phyloP scores from a whole-genome alignment of 176 grass and related monocot species.

The Ananas comosus region DNA sequence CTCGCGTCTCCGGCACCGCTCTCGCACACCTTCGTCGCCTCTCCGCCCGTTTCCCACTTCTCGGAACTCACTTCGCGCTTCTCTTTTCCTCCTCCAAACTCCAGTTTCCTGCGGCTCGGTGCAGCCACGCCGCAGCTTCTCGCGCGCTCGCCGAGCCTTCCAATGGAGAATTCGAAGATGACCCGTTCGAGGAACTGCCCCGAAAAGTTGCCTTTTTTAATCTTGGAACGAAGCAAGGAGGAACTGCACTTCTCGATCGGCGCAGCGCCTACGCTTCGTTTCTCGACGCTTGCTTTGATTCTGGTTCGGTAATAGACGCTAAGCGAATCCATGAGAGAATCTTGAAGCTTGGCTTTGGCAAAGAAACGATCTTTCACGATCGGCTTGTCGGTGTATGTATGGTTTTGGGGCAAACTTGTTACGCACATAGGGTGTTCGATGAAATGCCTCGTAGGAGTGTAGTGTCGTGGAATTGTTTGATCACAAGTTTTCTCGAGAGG shows the following conservation, averaged over 20 bases:
- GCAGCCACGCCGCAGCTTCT: slow-evolving; percentile 1
- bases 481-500: slow-evolving; percentile 9
- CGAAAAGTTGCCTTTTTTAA: slow-evolving; percentile 3
- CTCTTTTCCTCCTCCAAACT: no score
- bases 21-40: no score
- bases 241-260: no score
- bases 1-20: no score
- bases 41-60: no score
- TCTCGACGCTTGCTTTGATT: not conserved
- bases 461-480: not conserved
- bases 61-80: no score
- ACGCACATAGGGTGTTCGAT: not conserved
- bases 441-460: not conserved
- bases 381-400: not conserved
- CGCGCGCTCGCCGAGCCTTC: not conserved
- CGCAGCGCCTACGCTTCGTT: not conserved
- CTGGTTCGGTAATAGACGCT: slow-evolving; percentile 3
- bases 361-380: not conserved
- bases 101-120: no score
- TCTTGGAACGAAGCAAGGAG: no score
- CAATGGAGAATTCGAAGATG: slow-evolving; percentile 5
- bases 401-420: not conserved
- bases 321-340: slow-evolving; percentile 3
- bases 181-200: not conserved
- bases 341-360: not conserved